Base-by-base conservation (phyloP, 1,284 basidiomycete genomes). In the Coniferiporia sulphurascens region DNA sequence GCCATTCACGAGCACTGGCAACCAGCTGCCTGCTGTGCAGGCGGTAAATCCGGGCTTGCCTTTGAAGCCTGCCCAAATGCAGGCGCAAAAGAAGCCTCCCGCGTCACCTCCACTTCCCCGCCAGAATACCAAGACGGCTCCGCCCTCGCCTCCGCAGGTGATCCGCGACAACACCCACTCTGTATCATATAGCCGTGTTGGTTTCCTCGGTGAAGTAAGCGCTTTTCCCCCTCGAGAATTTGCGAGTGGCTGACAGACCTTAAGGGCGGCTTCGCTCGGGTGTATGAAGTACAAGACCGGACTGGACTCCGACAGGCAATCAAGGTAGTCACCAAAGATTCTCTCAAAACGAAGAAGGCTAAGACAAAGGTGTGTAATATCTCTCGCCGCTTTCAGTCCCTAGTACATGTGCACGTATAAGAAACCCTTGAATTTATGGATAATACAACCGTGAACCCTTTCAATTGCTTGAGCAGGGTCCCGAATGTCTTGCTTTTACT, bases 231-330 rank as follows among this genome's bases (percentile, higher is more conserved):
- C 35, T 60, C 46, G 21, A 56, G 38, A 41, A 27, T 55, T 10
- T 55, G 34, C 45, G 10, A 36, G 38, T 69, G 44, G 65, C 19
- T 36, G 58, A 53, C 17, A 62, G 38, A 57, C 15, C 21, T 17
- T 5, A 63, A 94, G 91, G 93, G 93, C 65, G 93, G 93, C 1
- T 95, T 95, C 70, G 93, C 93, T 4, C 82, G 93, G 53, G 93
- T 95, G 4, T 95, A 93, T 65, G 91, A 93, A 76, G 89, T 95
- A 21, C 83, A 87, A 70, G 89, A 95, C 68, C 67, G 73, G 7
- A 75, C 76, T 45, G 85, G 85, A 13, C 72, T 74, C 17, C 78
- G 89, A 44, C 76, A 86, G 52, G 93, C 95, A n/a, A 89, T 91
- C 72, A 94, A 93, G 74, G 92, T 95, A 51, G 86, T 97, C 62